phyloP scores from a whole-genome alignment of 768 basidiomycete species.

The Kwoniella bestiolae region DNA sequence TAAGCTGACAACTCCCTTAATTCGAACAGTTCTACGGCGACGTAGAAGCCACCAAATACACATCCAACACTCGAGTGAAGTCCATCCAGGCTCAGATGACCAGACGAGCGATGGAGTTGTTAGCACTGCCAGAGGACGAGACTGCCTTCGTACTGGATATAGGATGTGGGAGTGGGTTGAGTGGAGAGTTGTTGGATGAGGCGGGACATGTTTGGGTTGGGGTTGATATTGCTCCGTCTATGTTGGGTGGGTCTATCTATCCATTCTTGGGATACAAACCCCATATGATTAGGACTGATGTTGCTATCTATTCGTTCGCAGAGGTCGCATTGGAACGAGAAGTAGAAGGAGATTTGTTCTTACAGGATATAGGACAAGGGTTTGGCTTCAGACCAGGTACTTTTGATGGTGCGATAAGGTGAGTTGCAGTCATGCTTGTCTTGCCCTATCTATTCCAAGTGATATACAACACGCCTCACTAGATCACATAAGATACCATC shows the following conservation, averaged over 20 bases:
- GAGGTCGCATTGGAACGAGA: constrained; percentile 95
- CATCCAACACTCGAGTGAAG: constrained; percentile 91
- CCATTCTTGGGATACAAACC: neutral
- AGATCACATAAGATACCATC: neutral
- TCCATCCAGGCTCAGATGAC: constrained; percentile 98
- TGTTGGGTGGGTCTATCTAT: constrained; percentile 85
- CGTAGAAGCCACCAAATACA: constrained; percentile 92
- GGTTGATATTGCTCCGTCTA: constrained; percentile 91
- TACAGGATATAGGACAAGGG: constrained; percentile 98
- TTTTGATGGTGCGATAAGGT: constrained; percentile 98
- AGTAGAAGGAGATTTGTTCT: constrained; percentile 91
- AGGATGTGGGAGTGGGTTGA: constrained; percentile 95
- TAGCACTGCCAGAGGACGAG: constrained; percentile 77
- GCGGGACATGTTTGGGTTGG: constrained; percentile 92
- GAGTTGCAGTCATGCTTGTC: constrained; percentile 11
- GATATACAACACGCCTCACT: no score
- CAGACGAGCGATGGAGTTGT: constrained; percentile 86
- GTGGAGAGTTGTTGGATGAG: constrained; percentile 94
- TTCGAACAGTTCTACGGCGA: constrained; percentile 88
- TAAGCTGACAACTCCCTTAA: neutral
- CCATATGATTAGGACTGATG: neutral
- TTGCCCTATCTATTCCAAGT: no score
- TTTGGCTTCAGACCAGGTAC: constrained; percentile 95
- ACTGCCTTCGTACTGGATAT: constrained; percentile 90
- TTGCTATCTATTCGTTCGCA: constrained; percentile 50